These are phyloP conservation scores for Zelopaecilomyces penicillatus DNA, from an alignment of 2,329 filamentous ascomycete species.

Conservation along the genomic window DNA sequence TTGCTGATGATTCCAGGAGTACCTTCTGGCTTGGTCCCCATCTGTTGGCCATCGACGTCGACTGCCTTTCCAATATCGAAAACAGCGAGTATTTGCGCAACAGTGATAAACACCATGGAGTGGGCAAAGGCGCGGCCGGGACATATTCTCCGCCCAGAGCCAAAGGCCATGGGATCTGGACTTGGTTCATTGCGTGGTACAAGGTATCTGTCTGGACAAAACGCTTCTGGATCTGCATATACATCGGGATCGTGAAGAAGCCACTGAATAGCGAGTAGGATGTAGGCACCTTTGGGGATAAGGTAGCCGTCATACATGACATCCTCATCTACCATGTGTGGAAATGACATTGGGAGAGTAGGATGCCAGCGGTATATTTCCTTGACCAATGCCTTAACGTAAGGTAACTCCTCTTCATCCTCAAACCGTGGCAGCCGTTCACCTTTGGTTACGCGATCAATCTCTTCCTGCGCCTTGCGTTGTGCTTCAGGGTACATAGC, in stretches of 20 bases:
- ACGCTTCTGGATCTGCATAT: slow-evolving; percentile 32
- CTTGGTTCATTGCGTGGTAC: slow-evolving; percentile 11
- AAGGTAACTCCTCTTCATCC: slow-evolving; percentile 19
- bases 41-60: slow-evolving; percentile 1
- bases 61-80: slow-evolving; percentile 29
- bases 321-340: slow-evolving; percentile 24
- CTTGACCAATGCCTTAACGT: slow-evolving; percentile 19
- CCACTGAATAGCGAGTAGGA: slow-evolving; percentile 22
- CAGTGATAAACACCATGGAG: slow-evolving; percentile 19
- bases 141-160: slow-evolving; percentile 24
- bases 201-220: slow-evolving; percentile 21
- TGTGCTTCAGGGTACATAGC: slow-evolving; percentile 15
- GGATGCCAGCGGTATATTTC: slow-evolving; percentile 19
- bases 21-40: slow-evolving; percentile 2
- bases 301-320: slow-evolving; percentile 5
- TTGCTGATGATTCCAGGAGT: slow-evolving; percentile 4
- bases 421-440: slow-evolving; percentile 17
- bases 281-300: slow-evolving; percentile 10
- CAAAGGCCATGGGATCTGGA: slow-evolving; percentile 13
- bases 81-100: slow-evolving; percentile 34
- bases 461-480: slow-evolving; percentile 16
- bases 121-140: slow-evolving; percentile 20
- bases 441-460: slow-evolving; percentile 19
- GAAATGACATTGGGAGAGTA: slow-evolving; percentile 21
- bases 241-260: too few relatives aligned